Evolutionary conservation across 371 early-diverging fungal genomes (phyloP).

Genomic region (Massospora cicadina): DNA sequence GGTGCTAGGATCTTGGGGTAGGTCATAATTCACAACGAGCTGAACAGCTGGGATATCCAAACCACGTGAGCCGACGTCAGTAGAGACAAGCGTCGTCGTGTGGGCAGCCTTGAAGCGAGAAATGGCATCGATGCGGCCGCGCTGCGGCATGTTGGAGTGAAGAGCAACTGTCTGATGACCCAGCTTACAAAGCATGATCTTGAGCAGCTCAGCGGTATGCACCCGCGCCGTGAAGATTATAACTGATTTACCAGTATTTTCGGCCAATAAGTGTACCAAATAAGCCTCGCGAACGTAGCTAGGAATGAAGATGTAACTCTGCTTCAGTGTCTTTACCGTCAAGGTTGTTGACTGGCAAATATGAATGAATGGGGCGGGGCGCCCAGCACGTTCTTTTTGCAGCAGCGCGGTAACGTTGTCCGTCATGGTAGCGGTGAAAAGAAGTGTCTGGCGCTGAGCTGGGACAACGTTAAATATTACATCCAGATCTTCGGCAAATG

Average conservation of each 20-base stretch:
- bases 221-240: constrained; percentile 85
- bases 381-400: constrained; percentile 21
- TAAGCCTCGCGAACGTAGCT: constrained; percentile 82
- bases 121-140: constrained; percentile 73
- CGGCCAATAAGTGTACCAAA: constrained; percentile 54
- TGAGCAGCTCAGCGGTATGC: constrained; percentile 59
- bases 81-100: constrained; percentile 76
- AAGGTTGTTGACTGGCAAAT: constrained; percentile 50
- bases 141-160: constrained; percentile 87
- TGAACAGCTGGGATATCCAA: constrained; percentile 95
- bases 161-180: constrained; percentile 77
- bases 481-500: constrained; percentile 69
- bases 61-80: constrained; percentile 94
- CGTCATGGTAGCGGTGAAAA: constrained; percentile 97
- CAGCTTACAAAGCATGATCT: constrained; percentile 68
- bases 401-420: constrained; percentile 45
- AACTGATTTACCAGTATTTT: constrained; percentile 29
- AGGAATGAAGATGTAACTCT: constrained; percentile 85
- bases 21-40: constrained; percentile 89
- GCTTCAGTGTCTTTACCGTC: constrained; percentile 74
- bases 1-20: constrained; percentile 94
- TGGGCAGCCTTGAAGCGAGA: constrained; percentile 82
- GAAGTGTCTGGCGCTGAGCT: constrained; percentile 65
- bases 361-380: constrained; percentile 57
- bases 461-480: constrained; percentile 64